phyloP scores from a whole-genome alignment of 176 grass and related monocot species.

The Triticum timopheevii region DNA sequence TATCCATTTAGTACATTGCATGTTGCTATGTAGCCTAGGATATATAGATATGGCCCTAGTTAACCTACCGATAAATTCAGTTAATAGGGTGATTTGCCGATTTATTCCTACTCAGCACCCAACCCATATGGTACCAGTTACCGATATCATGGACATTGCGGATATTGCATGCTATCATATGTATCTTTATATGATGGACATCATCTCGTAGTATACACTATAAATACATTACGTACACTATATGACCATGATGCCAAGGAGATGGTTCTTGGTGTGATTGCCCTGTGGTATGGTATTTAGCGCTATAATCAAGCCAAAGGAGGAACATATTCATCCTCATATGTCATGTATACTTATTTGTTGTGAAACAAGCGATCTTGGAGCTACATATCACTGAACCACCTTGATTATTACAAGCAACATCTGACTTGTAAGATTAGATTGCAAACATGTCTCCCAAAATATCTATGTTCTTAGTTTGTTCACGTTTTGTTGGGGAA shows the following conservation, averaged over 20 bases:
- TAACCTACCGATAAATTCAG: too few relatives aligned
- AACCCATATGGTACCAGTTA: too few relatives aligned
- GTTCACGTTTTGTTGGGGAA: neutral
- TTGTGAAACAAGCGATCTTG: conserved; percentile 16
- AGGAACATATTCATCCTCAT: neutral
- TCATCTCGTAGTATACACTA: conserved; percentile 45
- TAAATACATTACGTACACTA: conserved; percentile 16
- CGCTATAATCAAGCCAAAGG: conserved; percentile 18
- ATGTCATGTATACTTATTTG: neutral
- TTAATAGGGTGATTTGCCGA: too few relatives aligned
- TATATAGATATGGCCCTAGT: too few relatives aligned
- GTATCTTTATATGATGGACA: conserved; percentile 7
- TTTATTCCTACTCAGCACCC: too few relatives aligned
- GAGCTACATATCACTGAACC: neutral
- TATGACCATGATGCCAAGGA: conserved; percentile 60
- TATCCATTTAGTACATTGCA: too few relatives aligned
- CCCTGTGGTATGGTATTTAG: conserved; percentile 1
- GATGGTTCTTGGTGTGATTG: conserved; percentile 35
- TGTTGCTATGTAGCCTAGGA: too few relatives aligned
- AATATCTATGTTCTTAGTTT: neutral
- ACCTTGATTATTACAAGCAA: neutral
- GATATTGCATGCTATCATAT: neutral
- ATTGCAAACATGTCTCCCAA: neutral
- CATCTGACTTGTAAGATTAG: neutral
- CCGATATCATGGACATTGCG: neutral